These are phyloP conservation scores for Debaryomycetaceae sp. DNA, from an alignment of 1,139 yeast species.

Conservation along the genomic window DNA sequence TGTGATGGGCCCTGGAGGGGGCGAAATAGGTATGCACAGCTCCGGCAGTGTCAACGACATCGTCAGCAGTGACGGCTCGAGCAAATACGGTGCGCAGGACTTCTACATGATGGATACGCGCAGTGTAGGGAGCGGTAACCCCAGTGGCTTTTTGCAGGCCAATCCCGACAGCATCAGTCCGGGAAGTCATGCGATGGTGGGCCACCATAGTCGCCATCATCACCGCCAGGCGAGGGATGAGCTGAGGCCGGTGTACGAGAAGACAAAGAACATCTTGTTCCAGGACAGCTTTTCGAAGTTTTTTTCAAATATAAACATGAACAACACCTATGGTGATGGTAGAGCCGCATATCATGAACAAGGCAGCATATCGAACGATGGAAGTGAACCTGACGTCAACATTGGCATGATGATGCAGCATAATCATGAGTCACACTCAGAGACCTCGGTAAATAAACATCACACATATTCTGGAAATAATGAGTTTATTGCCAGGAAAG, in stretches of 20 bases:
- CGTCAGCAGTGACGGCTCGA: not conserved
- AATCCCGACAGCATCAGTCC: not conserved
- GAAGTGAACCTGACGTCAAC: not conserved
- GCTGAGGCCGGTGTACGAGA: not conserved
- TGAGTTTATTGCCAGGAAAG: not conserved
- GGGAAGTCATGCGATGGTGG: not conserved
- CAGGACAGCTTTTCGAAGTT: not conserved
- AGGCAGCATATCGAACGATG: not conserved
- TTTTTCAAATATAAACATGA: not conserved
- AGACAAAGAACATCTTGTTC: not conserved
- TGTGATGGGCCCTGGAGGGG: not conserved
- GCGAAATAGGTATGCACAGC: not conserved
- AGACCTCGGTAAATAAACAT: not conserved
- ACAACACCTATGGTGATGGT: slow-evolving; percentile 2
- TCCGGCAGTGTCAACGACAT: not conserved
- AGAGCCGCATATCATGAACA: not conserved
- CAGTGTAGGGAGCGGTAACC: not conserved
- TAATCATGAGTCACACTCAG: not conserved
- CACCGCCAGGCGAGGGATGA: not conserved
- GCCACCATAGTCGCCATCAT: not conserved
- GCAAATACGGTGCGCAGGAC: not conserved
- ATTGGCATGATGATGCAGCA: not conserved
- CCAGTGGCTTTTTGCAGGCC: not conserved
- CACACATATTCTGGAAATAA: not conserved
- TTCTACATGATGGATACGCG: not conserved